Percentiles rank a stretch among this genome's conserved stretches.
Evolutionary conservation across 2,329 filamentous ascomycete species (phyloP).

Genomic region (Tolypocladium ovalisporum): DNA sequence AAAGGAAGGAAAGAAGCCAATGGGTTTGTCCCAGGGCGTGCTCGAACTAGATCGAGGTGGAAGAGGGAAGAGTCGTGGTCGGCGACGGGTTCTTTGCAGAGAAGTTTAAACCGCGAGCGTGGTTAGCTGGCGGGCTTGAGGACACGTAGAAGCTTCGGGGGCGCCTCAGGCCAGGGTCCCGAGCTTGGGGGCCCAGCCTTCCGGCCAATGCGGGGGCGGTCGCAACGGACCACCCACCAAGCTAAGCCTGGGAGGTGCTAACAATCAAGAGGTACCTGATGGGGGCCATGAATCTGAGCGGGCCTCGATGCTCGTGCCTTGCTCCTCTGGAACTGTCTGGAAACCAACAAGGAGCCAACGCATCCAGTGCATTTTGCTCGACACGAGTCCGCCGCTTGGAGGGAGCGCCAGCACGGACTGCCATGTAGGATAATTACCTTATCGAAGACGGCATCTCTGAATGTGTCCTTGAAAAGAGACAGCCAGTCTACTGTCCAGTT

Average conservation of each 20-base stretch:
- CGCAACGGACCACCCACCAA: background rate
- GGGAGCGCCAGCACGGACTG: background rate
- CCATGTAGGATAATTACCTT: no score
- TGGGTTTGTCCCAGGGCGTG: slow-evolving; percentile 15
- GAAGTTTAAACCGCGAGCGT: background rate
- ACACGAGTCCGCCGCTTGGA: background rate
- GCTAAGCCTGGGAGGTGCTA: background rate
- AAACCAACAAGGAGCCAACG: background rate
- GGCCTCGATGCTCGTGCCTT: no score
- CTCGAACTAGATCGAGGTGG: slow-evolving; percentile 8
- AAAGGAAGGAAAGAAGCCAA: slow-evolving; percentile 5
- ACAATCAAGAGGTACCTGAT: background rate
- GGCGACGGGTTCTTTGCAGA: background rate
- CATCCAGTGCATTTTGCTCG: background rate
- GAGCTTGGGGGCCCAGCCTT: background rate
- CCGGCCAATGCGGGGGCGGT: background rate
- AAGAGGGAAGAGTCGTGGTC: background rate
- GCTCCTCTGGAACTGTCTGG: background rate
- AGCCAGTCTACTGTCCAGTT: no score
- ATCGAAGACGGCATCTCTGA: background rate
- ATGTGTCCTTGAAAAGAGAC: background rate
- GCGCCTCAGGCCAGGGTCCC: background rate
- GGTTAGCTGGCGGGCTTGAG: slow-evolving; percentile 14
- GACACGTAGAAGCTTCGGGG: slow-evolving; percentile 21
- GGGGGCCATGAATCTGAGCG: background rate